Evolutionary conservation across 2,329 filamentous ascomycete genomes (phyloP), one percentile per base, ranked within the genome.

Genomic region (Salinomyces thailandicus): DNA sequence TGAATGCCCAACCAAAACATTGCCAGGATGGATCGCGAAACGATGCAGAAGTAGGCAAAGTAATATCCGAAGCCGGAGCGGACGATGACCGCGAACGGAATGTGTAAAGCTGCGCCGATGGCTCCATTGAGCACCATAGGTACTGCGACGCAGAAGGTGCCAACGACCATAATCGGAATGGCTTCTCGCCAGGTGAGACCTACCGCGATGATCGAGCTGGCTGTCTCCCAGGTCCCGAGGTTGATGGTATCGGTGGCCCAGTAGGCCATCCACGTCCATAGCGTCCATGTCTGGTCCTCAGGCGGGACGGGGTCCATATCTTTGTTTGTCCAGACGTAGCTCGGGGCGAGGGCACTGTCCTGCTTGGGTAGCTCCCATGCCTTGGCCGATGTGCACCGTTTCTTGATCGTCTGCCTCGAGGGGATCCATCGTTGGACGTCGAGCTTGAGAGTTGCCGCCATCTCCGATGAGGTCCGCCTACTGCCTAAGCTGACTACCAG

Each of bases 111-210:
- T 7, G 58, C 57, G 16, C 60, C 63, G 28, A 74, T 64, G 12
- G 71, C 67, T 11, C 44, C 69, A 44, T 50, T 47, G 4, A 48
- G 34, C 5, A 47, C 38, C 38, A 47, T 45, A 8, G 42, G 71
- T 27, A 72, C 61, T 20, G 67, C 68, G 27, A 72, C 64, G 41
- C 70, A 67, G 48, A 69, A 64, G 54, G 68, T 70, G 7, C 58
- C 63, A 5, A 69, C 50, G 5, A 66, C 66, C 33, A 69, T 64
- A 24, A 73, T 75, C 29, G 58, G 63, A 33, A 73, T 62, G 3
- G 69, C 68, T 49, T 77, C 73, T 32, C 64, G 61, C 62, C 71
- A 76, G 36, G 62, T 68, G 14, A 77, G 58, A 2, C 73, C 72
- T 16, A 70, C 62, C 8, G 65, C 60, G 8, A 71, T 55, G 39